Conservation (phyloP, 2,329 filamentous ascomycete species). For the Trichoderma lentiforme region DNA sequence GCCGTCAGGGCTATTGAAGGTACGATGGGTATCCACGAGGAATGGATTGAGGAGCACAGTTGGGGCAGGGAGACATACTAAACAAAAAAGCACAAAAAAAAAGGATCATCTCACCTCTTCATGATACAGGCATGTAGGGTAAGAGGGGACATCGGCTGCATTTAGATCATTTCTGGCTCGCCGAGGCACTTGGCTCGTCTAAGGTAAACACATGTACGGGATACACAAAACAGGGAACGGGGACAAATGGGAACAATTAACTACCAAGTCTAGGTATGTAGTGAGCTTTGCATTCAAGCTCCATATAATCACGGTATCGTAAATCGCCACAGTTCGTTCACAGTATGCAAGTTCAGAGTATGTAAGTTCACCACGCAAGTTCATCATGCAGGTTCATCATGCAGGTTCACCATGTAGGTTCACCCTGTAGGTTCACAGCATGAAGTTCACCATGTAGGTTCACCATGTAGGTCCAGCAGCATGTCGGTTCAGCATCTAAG, state of each 20-base stretch:
- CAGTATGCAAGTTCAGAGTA: too few species aligned
- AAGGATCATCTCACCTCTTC: not conserved
- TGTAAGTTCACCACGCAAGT: not conserved
- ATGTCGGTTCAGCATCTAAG: not conserved
- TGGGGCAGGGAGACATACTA: not conserved
- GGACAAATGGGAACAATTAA: not conserved
- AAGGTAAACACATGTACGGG: not conserved
- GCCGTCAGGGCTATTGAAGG: not conserved
- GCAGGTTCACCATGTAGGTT: not conserved
- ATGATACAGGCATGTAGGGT: not conserved
- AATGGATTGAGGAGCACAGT: accelerated
- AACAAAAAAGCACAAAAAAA: not conserved
- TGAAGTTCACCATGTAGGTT: too few species aligned
- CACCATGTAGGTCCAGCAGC: too few species aligned
- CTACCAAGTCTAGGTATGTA: not conserved
- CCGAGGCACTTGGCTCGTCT: not conserved
- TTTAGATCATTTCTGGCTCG: not conserved
- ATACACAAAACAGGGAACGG: not conserved
- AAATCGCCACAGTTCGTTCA: not conserved
- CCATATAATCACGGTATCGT: not conserved
- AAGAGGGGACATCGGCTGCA: not conserved
- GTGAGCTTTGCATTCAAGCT: not conserved
- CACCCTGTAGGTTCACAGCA: not conserved
- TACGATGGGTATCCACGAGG: not conserved
- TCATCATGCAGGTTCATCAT: not conserved